Evolutionary conservation across 2,329 filamentous ascomycete genomes (phyloP).

Genomic region (Coniochaeta ligniaria): DNA sequence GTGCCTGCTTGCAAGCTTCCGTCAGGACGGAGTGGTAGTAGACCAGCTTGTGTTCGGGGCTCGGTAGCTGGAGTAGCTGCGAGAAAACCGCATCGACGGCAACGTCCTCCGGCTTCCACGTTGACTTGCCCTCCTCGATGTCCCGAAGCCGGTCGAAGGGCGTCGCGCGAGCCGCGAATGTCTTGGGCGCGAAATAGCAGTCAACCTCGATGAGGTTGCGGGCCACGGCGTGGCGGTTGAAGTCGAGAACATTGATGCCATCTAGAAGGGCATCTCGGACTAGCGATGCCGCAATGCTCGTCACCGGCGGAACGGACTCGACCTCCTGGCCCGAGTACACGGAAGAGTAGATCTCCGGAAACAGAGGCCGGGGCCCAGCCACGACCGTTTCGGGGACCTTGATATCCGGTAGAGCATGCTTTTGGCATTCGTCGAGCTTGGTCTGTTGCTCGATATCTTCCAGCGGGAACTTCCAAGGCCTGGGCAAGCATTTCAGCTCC

Average conservation of each 20-base stretch:
- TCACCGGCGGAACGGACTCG: conserved; percentile 75
- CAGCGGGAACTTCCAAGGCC: conserved; percentile 58
- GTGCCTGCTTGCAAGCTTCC: conserved; percentile 91
- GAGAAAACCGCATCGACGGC: conserved; percentile 97
- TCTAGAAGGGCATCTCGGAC: conserved; percentile 82
- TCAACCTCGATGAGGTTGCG: conserved; percentile 90
- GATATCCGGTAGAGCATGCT: conserved; percentile 73
- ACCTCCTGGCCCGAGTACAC: conserved; percentile 84
- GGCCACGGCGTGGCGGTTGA: conserved; percentile 81
- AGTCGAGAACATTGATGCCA: conserved; percentile 89
- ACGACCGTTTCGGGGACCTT: conserved; percentile 68
- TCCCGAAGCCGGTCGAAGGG: conserved; percentile 83
- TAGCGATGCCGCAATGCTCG: conserved; percentile 71
- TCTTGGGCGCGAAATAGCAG: conserved; percentile 84
- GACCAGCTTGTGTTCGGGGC: conserved; percentile 84
- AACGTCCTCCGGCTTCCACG: conserved; percentile 97
- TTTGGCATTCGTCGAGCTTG: conserved; percentile 53
- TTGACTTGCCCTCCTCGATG: conserved; percentile 56
- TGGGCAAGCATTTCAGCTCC: conserved; percentile 63
- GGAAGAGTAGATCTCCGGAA: conserved; percentile 90
- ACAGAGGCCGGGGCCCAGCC: conserved; percentile 68
- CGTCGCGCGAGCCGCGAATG: conserved; percentile 89
- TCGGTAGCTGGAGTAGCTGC: conserved; percentile 82
- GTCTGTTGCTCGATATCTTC: conserved; percentile 53
- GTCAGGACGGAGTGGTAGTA: conserved; percentile 96